Evolutionary conservation across 495 filamentous ascomycete species (phyloP).

Genomic region (Talaromyces ruber): DNA sequence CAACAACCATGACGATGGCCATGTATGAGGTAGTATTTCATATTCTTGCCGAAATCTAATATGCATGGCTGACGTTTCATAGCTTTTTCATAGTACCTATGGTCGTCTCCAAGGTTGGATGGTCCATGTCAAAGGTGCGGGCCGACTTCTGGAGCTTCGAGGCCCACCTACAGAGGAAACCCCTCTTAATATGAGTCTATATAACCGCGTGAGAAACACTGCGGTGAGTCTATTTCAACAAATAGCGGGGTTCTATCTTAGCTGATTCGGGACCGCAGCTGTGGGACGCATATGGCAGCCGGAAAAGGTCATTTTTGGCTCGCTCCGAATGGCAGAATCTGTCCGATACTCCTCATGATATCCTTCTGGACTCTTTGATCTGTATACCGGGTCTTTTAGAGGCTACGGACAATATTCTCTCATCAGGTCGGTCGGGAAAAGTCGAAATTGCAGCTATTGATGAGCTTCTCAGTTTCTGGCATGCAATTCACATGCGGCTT

Average conservation of each 20-base stretch:
- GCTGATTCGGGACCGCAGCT: neutral
- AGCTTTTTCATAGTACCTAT: conserved; percentile 8
- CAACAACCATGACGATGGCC: conserved; percentile 7
- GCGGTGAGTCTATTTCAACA: neutral
- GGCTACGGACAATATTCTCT: neutral
- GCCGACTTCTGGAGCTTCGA: conserved; percentile 1
- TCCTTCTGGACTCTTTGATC: neutral
- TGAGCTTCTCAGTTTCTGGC: conserved; percentile 3
- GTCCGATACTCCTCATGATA: conserved; percentile 1
- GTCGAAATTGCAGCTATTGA: neutral
- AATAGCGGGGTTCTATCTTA: neutral
- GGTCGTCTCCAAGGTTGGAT: conserved; percentile 3
- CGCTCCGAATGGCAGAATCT: conserved; percentile 4
- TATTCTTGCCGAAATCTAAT: neutral
- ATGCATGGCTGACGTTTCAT: neutral
- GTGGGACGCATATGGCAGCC: conserved; percentile 6
- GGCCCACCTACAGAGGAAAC: conserved; percentile 1
- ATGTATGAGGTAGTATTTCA: conserved; percentile 3
- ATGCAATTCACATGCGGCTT: neutral
- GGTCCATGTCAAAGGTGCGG: conserved; percentile 6
- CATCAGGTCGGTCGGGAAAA: neutral
- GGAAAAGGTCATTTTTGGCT: neutral
- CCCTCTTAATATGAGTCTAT: conserved; percentile 5
- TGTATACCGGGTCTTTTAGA: conserved; percentile 5
- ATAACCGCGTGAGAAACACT: conserved; percentile 3